Evolutionary conservation across 2,329 filamentous ascomycete species (phyloP), one percentile per base, ranked within the genome.

Genomic region (Colletotrichum paranaense): DNA sequence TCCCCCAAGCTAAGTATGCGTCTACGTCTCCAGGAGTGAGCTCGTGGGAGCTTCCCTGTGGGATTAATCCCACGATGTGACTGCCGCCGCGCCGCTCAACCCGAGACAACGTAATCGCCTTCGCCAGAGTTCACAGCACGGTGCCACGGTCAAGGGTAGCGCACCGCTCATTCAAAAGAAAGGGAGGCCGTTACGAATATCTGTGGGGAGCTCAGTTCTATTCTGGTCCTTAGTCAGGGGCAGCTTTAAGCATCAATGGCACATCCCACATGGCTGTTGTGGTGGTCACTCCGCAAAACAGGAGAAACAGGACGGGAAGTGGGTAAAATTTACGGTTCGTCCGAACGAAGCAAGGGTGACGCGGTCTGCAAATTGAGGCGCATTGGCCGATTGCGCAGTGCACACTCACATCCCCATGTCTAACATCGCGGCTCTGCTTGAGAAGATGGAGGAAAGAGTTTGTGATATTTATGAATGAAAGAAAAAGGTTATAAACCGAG

Each of bases 261-360:
- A 22, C 49, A 53, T 53, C 12, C 49, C 49, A 53, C 49, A n/a
- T 52, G 38, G 38, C 38, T 42, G 5, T 42, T 42, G 38, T 42
- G 38, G 38, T 42, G 62, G 52, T 14, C 26, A 38, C 64, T 58
- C 64, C 55, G 64, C 64, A 46, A 58, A 28, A 28, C 22, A 67
- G 64, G 64, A 28, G 35, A 58, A 67, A 65, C 62, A 24, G 35
- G 38, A 67, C 64, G 64, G 64, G 64, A 67, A 67, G 64, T 67
- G 64, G 64, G 53, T 52, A 49, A 28, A 42, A 49, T 46, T 9
- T 62, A 68, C 65, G 46, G 57, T 68, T 68, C 65, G 22, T 68
- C 56, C 65, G 56, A 68, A 62, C 22, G 7, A 19, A 38, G 30
- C 65, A 28, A 46, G 57, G 65, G 57, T 68, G 42, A 62, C 57